phyloP scores from a whole-genome alignment of 306 rosid genomes.

The Corylus heterophylla region DNA sequence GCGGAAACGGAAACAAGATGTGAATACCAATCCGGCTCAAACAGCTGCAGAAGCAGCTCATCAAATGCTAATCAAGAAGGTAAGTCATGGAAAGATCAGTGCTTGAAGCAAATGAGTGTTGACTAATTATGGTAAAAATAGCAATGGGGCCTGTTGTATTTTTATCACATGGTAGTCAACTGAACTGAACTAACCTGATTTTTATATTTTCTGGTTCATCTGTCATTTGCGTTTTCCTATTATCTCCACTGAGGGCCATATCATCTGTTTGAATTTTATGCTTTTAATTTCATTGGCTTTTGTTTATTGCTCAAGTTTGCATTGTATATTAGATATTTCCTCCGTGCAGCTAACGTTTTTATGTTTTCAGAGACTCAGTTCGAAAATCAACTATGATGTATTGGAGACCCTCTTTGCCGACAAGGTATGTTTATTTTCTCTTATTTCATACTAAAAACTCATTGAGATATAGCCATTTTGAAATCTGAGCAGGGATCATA shows the following conservation, averaged over 20 bases:
- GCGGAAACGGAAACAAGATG: slow-evolving; percentile 44
- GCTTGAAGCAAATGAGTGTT: slow-evolving; percentile 9
- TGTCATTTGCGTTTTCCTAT: background rate
- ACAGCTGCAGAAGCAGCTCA: slow-evolving; percentile 70
- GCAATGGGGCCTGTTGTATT: background rate
- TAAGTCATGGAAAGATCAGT: slow-evolving; percentile 21
- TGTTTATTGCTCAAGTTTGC: slow-evolving; percentile 5
- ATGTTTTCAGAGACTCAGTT: slow-evolving; percentile 58
- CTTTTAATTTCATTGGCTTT: slow-evolving; percentile 8
- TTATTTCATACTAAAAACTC: background rate
- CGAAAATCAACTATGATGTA: slow-evolving; percentile 61
- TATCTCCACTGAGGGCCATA: background rate
- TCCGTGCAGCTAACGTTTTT: slow-evolving; percentile 24
- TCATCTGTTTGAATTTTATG: background rate
- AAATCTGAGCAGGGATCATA: no score
- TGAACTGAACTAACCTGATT: background rate
- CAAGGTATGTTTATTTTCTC: slow-evolving; percentile 37
- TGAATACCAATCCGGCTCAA: slow-evolving; percentile 66
- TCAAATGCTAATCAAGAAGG: slow-evolving; percentile 65
- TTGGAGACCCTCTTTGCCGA: slow-evolving; percentile 51
- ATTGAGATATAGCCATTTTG: no score
- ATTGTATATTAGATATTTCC: background rate
- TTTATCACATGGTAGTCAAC: background rate
- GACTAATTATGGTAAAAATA: background rate
- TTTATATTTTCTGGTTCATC: background rate